Base-by-base conservation (phyloP, 1,284 basidiomycete genomes). In the Irpex rosettiformis region DNA sequence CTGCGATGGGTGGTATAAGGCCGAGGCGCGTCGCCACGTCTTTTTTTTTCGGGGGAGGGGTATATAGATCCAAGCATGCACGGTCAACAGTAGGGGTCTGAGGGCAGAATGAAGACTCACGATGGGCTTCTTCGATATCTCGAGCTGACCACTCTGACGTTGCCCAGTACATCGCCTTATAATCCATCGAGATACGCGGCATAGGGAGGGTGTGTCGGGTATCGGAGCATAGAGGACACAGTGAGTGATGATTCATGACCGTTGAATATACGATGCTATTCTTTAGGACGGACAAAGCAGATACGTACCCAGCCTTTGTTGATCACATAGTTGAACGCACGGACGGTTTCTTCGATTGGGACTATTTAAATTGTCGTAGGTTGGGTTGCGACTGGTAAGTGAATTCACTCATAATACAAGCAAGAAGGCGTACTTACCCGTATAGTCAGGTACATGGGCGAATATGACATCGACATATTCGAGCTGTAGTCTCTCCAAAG, bases 71-170 rank as follows among this genome's bases (percentile, higher is more conserved):
- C n/a, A n/a, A n/a, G n/a, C n/a, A n/a, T n/a, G n/a, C n/a, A n/a
- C n/a, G n/a, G n/a, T n/a, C n/a, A n/a, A n/a, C n/a, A n/a, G n/a
- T n/a, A n/a, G n/a, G 18, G 21, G 6, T 18, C 45, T 10, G 22
- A 47, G 45, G n/a, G 2, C 11, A 47, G 22, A 18, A 18, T 10
- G 22, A 21, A 21, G 45, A 47, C 80, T 51, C 66, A 84, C 82
- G 81, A 66, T 83, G 77, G 0, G 89, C 89, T 65, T 91, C 88
- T 67, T 88, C 84, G 57, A 91, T 86, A 65, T 90, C 81, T 33
- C 77, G 74, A 0, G 91, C 88, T 45, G 81, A 82, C 92, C 92
- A 94, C 68, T 93, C 91, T 1, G 88, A 90, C 0, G 89, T 92
- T 43, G 81, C 79, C 88, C 88, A 89, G 68, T 88, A 88, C 69